phyloP scores from a whole-genome alignment of 148 eudicot species.

The Silene latifolia region DNA sequence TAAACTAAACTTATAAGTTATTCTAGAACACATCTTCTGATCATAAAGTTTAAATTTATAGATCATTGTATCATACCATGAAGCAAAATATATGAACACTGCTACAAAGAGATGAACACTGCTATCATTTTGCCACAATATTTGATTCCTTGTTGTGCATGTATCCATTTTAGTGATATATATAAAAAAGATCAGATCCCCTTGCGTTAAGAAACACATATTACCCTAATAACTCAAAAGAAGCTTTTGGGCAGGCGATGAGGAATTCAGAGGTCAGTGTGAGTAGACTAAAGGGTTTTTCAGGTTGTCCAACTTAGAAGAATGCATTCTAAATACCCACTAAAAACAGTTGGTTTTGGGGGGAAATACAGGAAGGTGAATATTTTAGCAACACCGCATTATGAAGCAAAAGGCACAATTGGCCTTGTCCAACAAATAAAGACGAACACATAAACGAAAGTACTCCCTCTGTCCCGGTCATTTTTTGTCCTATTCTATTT shows the following conservation, averaged over 20 bases:
- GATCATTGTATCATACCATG: neutral
- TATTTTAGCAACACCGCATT: neutral
- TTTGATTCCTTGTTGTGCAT: no score
- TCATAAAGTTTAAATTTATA: neutral
- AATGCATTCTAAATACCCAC: neutral
- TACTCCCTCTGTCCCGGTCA: no score
- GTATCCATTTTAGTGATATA: no score
- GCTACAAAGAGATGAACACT: neutral
- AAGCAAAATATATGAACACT: neutral
- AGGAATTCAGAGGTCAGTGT: neutral
- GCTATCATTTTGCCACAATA: neutral
- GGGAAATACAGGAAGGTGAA: neutral
- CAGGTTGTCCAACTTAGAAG: neutral
- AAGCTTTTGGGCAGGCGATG: neutral
- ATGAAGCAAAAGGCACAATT: neutral
- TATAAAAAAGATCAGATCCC: no score
- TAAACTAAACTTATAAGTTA: no score
- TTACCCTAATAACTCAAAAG: neutral
- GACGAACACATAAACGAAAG: neutral
- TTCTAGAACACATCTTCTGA: neutral
- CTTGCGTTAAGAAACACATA: neutral
- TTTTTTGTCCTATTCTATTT: no score
- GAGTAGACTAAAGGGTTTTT: neutral
- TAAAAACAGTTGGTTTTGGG: neutral
- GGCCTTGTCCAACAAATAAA: neutral